Conservation (phyloP, 2,329 filamentous ascomycete species). For the Penicillium fuscoglaucum region DNA sequence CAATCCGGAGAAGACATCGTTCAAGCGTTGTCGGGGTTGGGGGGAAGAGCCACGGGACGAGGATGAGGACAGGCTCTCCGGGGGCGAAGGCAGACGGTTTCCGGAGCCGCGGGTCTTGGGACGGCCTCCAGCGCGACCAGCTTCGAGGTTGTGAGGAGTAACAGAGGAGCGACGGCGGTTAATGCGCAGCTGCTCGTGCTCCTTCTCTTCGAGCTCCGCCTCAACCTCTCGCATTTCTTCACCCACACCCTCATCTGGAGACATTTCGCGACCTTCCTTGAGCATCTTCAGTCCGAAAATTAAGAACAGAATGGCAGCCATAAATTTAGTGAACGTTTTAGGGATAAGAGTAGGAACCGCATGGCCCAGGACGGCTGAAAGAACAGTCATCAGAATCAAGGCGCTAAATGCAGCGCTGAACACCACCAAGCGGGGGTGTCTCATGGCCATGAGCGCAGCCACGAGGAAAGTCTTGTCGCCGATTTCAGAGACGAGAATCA, state of each 20-base stretch:
- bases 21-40: conserved; percentile 47
- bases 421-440: conserved; percentile 87
- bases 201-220: conserved; percentile 88
- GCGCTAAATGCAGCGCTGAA: conserved; percentile 94
- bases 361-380: conserved; percentile 90
- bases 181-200: conserved; percentile 69
- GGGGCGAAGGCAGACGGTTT: conserved; percentile 75
- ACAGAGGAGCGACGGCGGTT: conserved; percentile 66
- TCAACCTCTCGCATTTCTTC: conserved; percentile 99
- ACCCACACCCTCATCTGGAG: conserved; percentile 83
- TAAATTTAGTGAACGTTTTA: conserved; percentile 84
- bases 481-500: conserved; percentile 96
- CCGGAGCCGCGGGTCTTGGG: conserved; percentile 69
- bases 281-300: conserved; percentile 84
- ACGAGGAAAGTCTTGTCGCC: conserved; percentile 99
- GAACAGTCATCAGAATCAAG: conserved; percentile 87
- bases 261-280: conserved; percentile 84
- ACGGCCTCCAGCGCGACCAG: conserved; percentile 63
- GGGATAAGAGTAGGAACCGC: conserved; percentile 87
- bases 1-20: conserved; percentile 60
- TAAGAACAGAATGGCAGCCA: conserved; percentile 82
- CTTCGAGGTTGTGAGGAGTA: conserved; percentile 76
- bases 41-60: conserved; percentile 63
- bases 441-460: conserved; percentile 98
- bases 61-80: conserved; percentile 77